phyloP scores from a whole-genome alignment of 2,329 filamentous ascomycete species.

The Torrubiella hemipterigena region DNA sequence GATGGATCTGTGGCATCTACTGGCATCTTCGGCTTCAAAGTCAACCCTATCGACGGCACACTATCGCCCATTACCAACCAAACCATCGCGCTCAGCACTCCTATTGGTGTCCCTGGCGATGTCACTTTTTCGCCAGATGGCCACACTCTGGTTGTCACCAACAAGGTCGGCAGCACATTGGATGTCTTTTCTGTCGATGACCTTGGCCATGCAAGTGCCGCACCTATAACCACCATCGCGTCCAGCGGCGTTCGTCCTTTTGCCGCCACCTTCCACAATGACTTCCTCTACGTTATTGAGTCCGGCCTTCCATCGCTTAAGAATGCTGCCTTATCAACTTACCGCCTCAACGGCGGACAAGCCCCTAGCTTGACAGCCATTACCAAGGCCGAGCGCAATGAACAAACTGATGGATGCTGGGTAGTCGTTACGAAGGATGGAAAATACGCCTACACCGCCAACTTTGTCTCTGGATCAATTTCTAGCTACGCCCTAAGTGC shows the following conservation, averaged over 20 bases:
- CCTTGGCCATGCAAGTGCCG: slow-evolving; percentile 7
- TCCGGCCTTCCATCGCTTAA: slow-evolving; percentile 7
- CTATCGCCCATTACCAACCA: slow-evolving; percentile 10
- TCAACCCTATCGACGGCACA: slow-evolving; percentile 5
- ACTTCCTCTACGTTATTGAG: slow-evolving; percentile 8
- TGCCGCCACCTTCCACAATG: slow-evolving; percentile 6
- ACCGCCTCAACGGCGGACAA: slow-evolving; percentile 6
- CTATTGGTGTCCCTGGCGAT: slow-evolving; percentile 11
- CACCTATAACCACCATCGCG: slow-evolving; percentile 7
- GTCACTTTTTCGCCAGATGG: slow-evolving; percentile 10
- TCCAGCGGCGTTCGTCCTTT: slow-evolving; percentile 9
- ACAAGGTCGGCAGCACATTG: slow-evolving; percentile 11
- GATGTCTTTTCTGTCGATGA: slow-evolving; percentile 9
- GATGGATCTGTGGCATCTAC: slow-evolving; percentile 11
- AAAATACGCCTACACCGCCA: slow-evolving; percentile 10
- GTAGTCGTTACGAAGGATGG: slow-evolving; percentile 10
- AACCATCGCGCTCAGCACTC: slow-evolving; percentile 10
- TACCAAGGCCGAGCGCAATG: slow-evolving; percentile 7
- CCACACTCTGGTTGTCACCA: slow-evolving; percentile 9
- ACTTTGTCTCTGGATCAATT: slow-evolving; percentile 11
- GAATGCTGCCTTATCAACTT: slow-evolving; percentile 8
- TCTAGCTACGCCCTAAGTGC: slow-evolving; percentile 8
- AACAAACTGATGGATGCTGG: slow-evolving; percentile 11
- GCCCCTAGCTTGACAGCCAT: slow-evolving; percentile 7
- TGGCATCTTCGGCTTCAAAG: slow-evolving; percentile 11